A percentile compares a stretch with the other conserved stretches of the same genome.
Evolutionary conservation across 805 yeast genomes (phyloP).

Genomic region (Myxozyma mucilagina): DNA sequence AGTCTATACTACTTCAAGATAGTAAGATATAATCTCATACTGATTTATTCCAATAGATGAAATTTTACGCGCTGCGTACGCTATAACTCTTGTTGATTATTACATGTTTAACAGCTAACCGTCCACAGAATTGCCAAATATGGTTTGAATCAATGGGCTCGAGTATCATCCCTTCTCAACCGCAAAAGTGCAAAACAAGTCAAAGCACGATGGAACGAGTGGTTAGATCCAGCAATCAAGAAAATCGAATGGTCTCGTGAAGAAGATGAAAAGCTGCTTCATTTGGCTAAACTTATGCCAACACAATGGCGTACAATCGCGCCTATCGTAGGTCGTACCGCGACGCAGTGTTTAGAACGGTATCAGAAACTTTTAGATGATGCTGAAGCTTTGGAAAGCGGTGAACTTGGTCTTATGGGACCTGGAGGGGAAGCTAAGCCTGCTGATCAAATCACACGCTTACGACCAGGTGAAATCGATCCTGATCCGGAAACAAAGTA

Average conservation of each 20-base stretch:
- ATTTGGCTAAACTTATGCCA: slow-evolving; percentile 70
- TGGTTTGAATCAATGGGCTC: slow-evolving; percentile 92
- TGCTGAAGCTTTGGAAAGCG: slow-evolving; percentile 43
- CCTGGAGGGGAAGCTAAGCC: slow-evolving; percentile 56
- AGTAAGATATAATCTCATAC: slow-evolving; percentile 27
- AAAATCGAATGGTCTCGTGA: slow-evolving; percentile 67
- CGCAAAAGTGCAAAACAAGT: slow-evolving; percentile 90
- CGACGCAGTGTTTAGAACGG: slow-evolving; percentile 81
- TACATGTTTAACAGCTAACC: background rate
- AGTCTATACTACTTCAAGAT: slow-evolving; percentile 6
- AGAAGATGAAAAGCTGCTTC: slow-evolving; percentile 73
- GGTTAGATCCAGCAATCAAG: slow-evolving; percentile 71
- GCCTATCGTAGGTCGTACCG: slow-evolving; percentile 75
- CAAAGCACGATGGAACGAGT: slow-evolving; percentile 89
- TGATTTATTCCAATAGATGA: slow-evolving; percentile 53
- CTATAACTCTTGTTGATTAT: background rate
- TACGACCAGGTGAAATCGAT: slow-evolving; percentile 59
- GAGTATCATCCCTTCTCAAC: slow-evolving; percentile 82
- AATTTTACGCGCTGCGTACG: slow-evolving; percentile 74
- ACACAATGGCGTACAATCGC: slow-evolving; percentile 96
- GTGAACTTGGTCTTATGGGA: slow-evolving; percentile 48
- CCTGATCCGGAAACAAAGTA: slow-evolving; percentile 66
- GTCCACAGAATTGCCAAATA: slow-evolving; percentile 65
- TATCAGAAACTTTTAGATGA: slow-evolving; percentile 71
- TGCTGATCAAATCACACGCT: slow-evolving; percentile 36